These are phyloP conservation scores for Plasmodium relictum DNA, from an alignment of 169 alveolate genomes.

Conservation along the genomic window DNA sequence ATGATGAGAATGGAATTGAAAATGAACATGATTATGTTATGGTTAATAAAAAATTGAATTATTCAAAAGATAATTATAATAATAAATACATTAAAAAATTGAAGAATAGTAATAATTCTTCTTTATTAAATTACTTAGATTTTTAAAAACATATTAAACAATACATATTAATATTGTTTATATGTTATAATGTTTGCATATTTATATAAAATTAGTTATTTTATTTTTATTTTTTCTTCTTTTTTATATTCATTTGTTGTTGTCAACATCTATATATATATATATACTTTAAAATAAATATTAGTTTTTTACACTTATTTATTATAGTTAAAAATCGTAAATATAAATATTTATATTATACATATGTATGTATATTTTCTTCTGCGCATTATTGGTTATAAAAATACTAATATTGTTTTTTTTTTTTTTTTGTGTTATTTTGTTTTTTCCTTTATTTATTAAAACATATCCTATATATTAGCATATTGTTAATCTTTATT, in stretches of 20 bases:
- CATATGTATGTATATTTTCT: neutral
- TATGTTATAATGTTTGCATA: neutral
- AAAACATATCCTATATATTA: neutral
- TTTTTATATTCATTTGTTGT: neutral
- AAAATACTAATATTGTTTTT: too few relatives aligned
- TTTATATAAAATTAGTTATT: neutral
- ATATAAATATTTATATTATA: too few relatives aligned
- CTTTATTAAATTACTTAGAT: constrained; percentile 53
- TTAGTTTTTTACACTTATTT: too few relatives aligned
- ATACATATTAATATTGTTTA: neutral
- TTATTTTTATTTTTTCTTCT: neutral
- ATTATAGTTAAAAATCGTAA: neutral
- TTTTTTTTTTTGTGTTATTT: neutral
- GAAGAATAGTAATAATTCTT: constrained; percentile 25
- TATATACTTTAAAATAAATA: too few relatives aligned
- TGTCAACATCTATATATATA: neutral
- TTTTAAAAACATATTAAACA: constrained; percentile 15
- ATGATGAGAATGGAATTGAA: neutral
- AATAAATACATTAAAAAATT: constrained; percentile 9
- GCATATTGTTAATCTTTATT: neutral
- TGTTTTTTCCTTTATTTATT: neutral
- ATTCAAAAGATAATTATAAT: constrained; percentile 8
- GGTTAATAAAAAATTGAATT: constrained; percentile 21
- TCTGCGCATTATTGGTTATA: too few relatives aligned
- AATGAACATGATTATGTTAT: constrained; percentile 65